phyloP scores from a whole-genome alignment of 1,284 basidiomycete genomes.

The Papiliotrema nemorosa region DNA sequence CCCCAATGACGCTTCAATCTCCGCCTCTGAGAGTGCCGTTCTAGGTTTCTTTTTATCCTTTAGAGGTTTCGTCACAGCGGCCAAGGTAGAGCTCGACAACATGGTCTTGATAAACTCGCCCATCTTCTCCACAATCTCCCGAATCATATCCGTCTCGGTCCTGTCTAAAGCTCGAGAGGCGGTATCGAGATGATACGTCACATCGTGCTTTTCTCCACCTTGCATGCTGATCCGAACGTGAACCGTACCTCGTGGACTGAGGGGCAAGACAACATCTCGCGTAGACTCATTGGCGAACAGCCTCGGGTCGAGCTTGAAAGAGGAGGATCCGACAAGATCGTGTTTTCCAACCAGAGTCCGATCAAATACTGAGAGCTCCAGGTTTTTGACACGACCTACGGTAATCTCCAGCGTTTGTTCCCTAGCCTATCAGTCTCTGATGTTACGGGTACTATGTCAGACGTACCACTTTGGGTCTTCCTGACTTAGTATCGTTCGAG shows the following conservation, averaged over 20 bases:
- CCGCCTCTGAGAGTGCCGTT: conserved; percentile 28
- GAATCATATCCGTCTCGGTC: conserved; percentile 38
- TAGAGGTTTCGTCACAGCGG: conserved; percentile 28
- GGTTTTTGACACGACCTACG: conserved; percentile 24
- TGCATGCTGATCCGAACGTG: conserved; percentile 43
- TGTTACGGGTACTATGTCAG: not conserved
- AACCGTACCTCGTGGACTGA: conserved; percentile 39
- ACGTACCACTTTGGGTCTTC: conserved; percentile 44
- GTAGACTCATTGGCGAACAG: conserved; percentile 23
- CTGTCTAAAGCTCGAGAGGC: conserved; percentile 35
- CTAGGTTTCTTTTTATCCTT: conserved; percentile 39
- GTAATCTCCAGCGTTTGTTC: conserved; percentile 43
- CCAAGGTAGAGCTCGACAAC: conserved; percentile 23
- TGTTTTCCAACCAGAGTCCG: conserved; percentile 48
- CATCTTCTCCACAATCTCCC: conserved; percentile 43
- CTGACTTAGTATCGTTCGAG: conserved; percentile 40
- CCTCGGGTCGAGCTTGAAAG: conserved; percentile 42
- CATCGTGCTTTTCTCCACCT: conserved; percentile 42
- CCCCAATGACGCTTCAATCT: conserved; percentile 38
- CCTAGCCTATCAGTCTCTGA: conserved; percentile 20
- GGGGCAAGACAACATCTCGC: conserved; percentile 40
- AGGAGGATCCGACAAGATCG: conserved; percentile 35
- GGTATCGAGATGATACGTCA: conserved; percentile 37
- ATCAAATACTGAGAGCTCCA: conserved; percentile 41
- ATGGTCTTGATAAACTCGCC: conserved; percentile 33